Percentiles rank a stretch among this genome's conserved stretches.
Evolutionary conservation across 495 filamentous ascomycete genomes (phyloP).

Genomic region (Hypomontagnella monticulosa): DNA sequence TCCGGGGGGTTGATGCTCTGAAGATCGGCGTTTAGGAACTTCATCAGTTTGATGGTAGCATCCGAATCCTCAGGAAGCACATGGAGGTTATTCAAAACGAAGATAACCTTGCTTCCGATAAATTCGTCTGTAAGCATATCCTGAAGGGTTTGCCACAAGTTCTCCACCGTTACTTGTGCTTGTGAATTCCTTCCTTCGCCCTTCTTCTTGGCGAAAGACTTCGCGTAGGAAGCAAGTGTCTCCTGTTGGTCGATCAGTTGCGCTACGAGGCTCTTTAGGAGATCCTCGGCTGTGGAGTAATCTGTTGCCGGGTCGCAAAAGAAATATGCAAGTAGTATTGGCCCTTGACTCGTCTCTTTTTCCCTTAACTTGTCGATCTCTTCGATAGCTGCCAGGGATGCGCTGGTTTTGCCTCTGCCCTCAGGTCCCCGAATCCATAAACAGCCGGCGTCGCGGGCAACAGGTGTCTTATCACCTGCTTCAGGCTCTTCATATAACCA

Average conservation of each 20-base stretch:
- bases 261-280: constrained; percentile 50
- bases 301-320: constrained; percentile 50
- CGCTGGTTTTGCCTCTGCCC: constrained; percentile 50
- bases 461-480: background rate
- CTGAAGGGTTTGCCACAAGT: constrained; percentile 49
- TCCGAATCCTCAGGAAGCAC: constrained; percentile 48
- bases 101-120: constrained; percentile 48
- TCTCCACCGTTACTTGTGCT: constrained; percentile 43
- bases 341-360: constrained; percentile 27
- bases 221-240: constrained; percentile 48
- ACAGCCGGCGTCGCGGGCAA: constrained; percentile 28
- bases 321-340: constrained; percentile 49
- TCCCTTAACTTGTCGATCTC: constrained; percentile 44
- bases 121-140: constrained; percentile 50
- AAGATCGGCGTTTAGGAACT: constrained; percentile 39
- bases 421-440: constrained; percentile 52
- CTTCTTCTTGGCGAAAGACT: constrained; percentile 45
- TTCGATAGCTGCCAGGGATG: constrained; percentile 45
- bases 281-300: constrained; percentile 49
- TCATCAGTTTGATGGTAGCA: constrained; percentile 49
- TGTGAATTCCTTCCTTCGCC: constrained; percentile 35
- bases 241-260: constrained; percentile 50
- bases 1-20: constrained; percentile 26
- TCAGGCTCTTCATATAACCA: constrained; percentile 41
- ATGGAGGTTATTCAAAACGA: constrained; percentile 53